Evolutionary conservation across 169 alveolate genomes (phyloP).

Genomic region (Cryptosporidium ryanae): DNA sequence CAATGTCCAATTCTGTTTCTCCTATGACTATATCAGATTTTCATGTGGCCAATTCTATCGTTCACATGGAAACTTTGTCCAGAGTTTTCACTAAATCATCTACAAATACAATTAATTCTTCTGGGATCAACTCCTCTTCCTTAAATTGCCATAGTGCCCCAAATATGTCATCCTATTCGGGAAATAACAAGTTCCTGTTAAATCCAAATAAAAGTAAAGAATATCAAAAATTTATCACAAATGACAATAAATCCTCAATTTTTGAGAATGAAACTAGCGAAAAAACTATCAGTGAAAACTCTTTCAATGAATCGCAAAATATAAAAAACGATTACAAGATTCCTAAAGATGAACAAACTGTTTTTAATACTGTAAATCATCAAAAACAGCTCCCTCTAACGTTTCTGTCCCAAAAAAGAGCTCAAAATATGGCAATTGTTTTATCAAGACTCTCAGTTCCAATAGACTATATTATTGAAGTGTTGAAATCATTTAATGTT

Average conservation of each 20-base stretch:
- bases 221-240: background rate
- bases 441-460: conserved; percentile 76
- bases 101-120: background rate
- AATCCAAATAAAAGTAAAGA: background rate
- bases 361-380: background rate
- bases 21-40: conserved; percentile 54
- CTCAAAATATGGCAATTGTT: conserved; percentile 79
- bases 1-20: conserved; percentile 15
- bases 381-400: conserved; percentile 61
- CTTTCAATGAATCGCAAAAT: background rate
- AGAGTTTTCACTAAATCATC: conserved; percentile 49
- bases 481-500: conserved; percentile 69
- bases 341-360: conserved; percentile 46
- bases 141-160: background rate
- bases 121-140: background rate
- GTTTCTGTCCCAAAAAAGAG: conserved; percentile 74
- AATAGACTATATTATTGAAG: conserved; percentile 70
- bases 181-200: background rate
- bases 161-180: background rate
- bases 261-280: too few relatives aligned
- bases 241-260: background rate
- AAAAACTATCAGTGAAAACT: background rate
- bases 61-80: conserved; percentile 62
- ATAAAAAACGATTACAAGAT: conserved; percentile 3
- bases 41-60: conserved; percentile 71